Conservation (phyloP, 257 asterid genomes). For the Capsicum baccatum region DNA sequence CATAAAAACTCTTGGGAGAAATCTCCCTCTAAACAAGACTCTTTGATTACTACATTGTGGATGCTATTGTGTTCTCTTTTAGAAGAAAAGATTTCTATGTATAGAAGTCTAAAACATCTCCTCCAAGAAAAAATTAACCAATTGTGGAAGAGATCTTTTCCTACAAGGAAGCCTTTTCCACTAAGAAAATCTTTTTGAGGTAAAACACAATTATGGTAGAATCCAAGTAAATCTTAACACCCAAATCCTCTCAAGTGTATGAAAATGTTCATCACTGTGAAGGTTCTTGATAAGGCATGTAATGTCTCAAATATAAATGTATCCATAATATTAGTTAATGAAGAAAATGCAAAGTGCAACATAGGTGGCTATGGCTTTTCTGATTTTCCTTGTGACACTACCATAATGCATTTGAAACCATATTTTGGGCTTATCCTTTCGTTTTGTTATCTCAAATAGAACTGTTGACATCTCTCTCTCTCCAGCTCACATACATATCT, state of each 20-base stretch:
- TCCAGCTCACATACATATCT: not conserved
- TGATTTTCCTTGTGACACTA: not conserved
- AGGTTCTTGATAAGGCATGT: not conserved
- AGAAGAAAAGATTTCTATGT: too few species aligned
- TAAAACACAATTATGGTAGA: too few species aligned
- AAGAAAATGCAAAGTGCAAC: not conserved
- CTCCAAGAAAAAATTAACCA: too few species aligned
- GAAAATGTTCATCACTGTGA: not conserved
- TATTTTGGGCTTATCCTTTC: not conserved
- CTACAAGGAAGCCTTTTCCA: too few species aligned
- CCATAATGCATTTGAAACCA: not conserved
- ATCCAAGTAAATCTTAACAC: too few species aligned
- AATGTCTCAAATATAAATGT: not conserved
- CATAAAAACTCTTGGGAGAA: too few species aligned
- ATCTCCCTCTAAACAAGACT: too few species aligned
- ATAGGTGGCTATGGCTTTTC: not conserved
- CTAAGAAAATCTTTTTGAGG: too few species aligned
- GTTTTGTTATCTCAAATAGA: not conserved
- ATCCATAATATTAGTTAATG: not conserved
- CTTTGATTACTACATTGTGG: too few species aligned
- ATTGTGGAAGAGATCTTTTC: too few species aligned
- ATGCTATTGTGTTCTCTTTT: too few species aligned
- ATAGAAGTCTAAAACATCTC: too few species aligned
- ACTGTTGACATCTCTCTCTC: not conserved
- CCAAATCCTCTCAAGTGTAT: not conserved